phyloP scores from a whole-genome alignment of 805 yeast genomes.

The Kluyveromyces siamensis region DNA sequence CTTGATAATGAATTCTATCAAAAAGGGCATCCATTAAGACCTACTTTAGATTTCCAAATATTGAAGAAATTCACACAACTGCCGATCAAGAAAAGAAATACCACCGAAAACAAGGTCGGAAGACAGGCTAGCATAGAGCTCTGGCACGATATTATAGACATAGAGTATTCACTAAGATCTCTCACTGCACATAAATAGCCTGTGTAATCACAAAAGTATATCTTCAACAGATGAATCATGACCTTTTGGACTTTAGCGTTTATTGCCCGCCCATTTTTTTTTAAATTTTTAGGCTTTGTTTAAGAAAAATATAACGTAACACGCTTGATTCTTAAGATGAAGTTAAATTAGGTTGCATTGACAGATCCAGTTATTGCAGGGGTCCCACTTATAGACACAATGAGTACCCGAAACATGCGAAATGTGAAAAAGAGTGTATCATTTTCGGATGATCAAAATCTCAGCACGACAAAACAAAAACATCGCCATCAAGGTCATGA shows the following conservation, averaged over 20 bases:
- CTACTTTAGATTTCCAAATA: slow-evolving; percentile 55
- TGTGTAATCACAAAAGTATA: background rate
- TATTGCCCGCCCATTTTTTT: background rate
- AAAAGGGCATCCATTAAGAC: slow-evolving; percentile 40
- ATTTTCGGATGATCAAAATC: slow-evolving; percentile 27
- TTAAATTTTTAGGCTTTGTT: too few species aligned
- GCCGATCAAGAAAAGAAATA: slow-evolving; percentile 47
- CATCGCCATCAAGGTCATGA: slow-evolving; percentile 16
- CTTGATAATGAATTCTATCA: slow-evolving; percentile 30
- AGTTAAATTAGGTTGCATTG: too few species aligned
- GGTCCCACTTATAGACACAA: background rate
- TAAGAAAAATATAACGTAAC: too few species aligned
- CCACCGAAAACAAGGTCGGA: slow-evolving; percentile 48
- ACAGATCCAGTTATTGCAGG: background rate
- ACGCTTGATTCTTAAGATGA: background rate
- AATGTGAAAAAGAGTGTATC: slow-evolving; percentile 23
- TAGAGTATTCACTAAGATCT: slow-evolving; percentile 36
- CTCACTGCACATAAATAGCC: slow-evolving; percentile 4
- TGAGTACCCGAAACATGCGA: slow-evolving; percentile 6
- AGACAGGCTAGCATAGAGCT: slow-evolving; percentile 49
- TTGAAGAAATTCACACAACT: slow-evolving; percentile 44
- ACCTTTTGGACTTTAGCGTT: background rate
- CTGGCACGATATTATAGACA: slow-evolving; percentile 58
- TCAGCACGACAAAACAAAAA: slow-evolving; percentile 11
- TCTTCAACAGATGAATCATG: too few species aligned